Conservation (phyloP, 345 rosid species). For the Acer negundo region DNA sequence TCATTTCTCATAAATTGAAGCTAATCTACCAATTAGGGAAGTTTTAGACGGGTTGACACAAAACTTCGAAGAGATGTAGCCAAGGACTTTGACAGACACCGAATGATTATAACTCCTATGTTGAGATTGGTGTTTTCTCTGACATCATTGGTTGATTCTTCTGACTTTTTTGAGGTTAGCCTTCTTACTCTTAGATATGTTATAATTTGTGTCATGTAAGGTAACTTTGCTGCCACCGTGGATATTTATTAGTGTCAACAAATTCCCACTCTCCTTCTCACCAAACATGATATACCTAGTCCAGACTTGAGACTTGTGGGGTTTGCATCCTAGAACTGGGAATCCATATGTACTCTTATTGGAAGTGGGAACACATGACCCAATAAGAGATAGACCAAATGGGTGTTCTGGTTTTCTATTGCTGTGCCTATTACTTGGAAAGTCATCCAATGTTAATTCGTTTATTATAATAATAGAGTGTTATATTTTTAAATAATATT, state of each 20-base stretch:
- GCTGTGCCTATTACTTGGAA: not conserved
- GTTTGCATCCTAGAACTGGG: not conserved
- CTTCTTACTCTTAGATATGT: constrained; percentile 12
- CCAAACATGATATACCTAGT: not conserved
- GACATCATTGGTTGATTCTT: constrained; percentile 76
- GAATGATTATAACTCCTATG: constrained; percentile 62
- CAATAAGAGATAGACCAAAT: not conserved
- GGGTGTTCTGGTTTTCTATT: not conserved
- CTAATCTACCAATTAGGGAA: constrained; percentile 58
- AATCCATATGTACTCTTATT: not conserved
- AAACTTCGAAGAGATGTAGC: constrained; percentile 58
- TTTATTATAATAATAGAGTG: not conserved
- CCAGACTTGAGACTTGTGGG: not conserved
- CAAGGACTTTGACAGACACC: constrained; percentile 64
- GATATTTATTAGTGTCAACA: not conserved
- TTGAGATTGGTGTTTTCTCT: constrained; percentile 80
- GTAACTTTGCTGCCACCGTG: not conserved
- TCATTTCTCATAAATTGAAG: constrained; percentile 22
- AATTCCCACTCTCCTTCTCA: not conserved
- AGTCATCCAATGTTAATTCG: not conserved
- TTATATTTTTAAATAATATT: constrained; percentile 8
- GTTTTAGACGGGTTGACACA: constrained; percentile 55
- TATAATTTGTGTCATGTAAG: not conserved
- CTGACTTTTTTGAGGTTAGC: constrained; percentile 85
- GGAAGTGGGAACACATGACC: not conserved